These are phyloP conservation scores for Malassezia sp. DNA, from an alignment of 1,284 basidiomycete species.

Conservation along the genomic window DNA sequence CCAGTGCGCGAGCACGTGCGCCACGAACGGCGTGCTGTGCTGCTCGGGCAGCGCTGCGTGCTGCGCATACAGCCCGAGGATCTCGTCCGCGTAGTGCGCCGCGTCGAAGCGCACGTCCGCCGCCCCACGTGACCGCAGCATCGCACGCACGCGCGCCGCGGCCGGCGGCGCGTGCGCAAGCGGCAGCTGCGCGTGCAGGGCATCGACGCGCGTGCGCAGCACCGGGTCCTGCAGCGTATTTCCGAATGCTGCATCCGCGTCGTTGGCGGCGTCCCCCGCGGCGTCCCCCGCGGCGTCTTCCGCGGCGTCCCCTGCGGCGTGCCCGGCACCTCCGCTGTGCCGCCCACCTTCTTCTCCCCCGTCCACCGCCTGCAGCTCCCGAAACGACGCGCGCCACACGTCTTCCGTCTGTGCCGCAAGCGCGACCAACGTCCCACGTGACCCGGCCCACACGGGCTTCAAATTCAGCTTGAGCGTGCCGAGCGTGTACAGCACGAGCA, in stretches of 20 bases:
- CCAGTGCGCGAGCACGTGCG: constrained; percentile 6
- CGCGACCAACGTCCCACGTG: constrained; percentile 30
- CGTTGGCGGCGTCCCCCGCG: constrained; percentile 20
- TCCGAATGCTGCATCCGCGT: not conserved
- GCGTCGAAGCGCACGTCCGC: constrained; percentile 8
- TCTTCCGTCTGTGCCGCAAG: constrained; percentile 18
- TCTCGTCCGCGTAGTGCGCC: constrained; percentile 9
- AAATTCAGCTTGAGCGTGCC: constrained; percentile 42
- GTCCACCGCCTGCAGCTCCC: constrained; percentile 11
- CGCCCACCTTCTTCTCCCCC: not conserved
- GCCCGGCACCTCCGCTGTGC: not conserved
- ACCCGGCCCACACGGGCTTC: constrained; percentile 39
- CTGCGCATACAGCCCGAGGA: constrained; percentile 9
- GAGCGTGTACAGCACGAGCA: constrained; percentile 26
- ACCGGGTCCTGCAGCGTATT: constrained; percentile 29
- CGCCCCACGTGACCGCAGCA: not conserved
- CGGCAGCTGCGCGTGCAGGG: constrained; percentile 4
- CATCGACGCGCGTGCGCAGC: constrained; percentile 18
- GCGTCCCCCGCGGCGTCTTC: constrained; percentile 16
- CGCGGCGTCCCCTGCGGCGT: constrained; percentile 15
- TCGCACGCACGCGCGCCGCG: not conserved
- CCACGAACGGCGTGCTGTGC: constrained; percentile 9
- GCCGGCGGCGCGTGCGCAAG: not conserved
- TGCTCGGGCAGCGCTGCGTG: constrained; percentile 8
- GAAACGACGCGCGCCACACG: constrained; percentile 22